A percentile compares a stretch with the other conserved stretches of the same genome.
Evolutionary conservation across 2,329 filamentous ascomycete genomes (phyloP).

Genomic region (Calcarisporium arbuscula): DNA sequence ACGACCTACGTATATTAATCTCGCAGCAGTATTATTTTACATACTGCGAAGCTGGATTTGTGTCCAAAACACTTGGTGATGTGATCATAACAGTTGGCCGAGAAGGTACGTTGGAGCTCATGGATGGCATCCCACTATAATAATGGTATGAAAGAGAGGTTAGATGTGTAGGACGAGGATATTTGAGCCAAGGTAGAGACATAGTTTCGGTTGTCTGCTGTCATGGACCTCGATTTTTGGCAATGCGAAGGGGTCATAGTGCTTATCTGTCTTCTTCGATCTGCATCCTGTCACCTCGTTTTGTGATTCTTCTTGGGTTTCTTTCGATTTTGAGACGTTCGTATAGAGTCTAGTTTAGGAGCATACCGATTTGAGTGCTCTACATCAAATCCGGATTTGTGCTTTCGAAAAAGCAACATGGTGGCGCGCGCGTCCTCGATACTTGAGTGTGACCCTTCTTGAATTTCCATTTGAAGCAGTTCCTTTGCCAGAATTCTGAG

Average conservation of each 20-base stretch:
- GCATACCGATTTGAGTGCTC: constrained; percentile 67
- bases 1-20: neutral
- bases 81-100: constrained; percentile 64
- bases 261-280: no score
- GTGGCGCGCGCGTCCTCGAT: constrained; percentile 78
- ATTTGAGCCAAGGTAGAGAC: no score
- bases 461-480: constrained; percentile 55
- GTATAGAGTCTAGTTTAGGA: constrained; percentile 18
- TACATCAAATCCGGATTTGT: constrained; percentile 79
- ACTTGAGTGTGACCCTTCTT: constrained; percentile 58
- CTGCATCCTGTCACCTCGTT: constrained; percentile 19
- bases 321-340: constrained; percentile 27
- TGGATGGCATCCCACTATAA: constrained; percentile 62
- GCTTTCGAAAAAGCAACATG: constrained; percentile 79
- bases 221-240: no score
- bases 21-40: constrained; percentile 62
- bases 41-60: constrained; percentile 69
- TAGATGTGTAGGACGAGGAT: no score
- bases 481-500: constrained; percentile 53
- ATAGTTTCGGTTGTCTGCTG: constrained; percentile 2
- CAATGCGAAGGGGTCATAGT: no score
- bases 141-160: neutral
- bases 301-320: constrained; percentile 36
- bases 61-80: constrained; percentile 65
- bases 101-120: constrained; percentile 59